A percentile compares a stretch with the other conserved stretches of the same genome.
phyloP scores from a whole-genome alignment of 441 rosid species.

The Kokia cookei region DNA sequence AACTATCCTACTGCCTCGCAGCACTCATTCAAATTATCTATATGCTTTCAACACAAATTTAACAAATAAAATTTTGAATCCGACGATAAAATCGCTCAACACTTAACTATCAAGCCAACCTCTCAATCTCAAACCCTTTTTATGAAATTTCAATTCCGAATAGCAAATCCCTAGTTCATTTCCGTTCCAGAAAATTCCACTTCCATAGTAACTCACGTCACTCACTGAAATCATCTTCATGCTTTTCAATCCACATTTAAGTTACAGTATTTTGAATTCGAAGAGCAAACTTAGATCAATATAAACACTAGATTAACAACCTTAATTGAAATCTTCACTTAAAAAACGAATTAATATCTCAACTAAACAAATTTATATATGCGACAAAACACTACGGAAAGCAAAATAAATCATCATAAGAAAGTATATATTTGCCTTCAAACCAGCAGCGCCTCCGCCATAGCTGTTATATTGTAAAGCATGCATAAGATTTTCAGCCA shows the following conservation, averaged over 20 bases:
- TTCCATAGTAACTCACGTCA: not conserved
- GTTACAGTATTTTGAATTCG: not conserved
- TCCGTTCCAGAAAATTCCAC: not conserved
- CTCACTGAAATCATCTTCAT: not conserved
- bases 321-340: not conserved
- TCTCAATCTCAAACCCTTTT: not conserved
- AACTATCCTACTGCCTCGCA: not conserved
- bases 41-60: not conserved
- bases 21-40: not conserved
- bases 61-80: no score
- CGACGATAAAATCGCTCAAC: no score
- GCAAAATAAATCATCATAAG: not conserved
- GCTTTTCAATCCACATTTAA: not conserved
- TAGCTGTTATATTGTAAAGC: slow-evolving; percentile 28
- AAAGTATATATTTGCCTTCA: slow-evolving; percentile 20
- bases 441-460: slow-evolving; percentile 43
- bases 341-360: not conserved
- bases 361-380: not conserved
- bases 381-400: not conserved
- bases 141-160: not conserved
- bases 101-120: not conserved
- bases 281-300: not conserved
- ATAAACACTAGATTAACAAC: not conserved
- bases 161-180: not conserved
- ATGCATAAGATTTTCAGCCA: slow-evolving; percentile 32